Percentiles rank a stretch among this genome's conserved stretches.
Evolutionary conservation across 164 flowering plant species (phyloP).

Genomic region (Sextonia rubra): DNA sequence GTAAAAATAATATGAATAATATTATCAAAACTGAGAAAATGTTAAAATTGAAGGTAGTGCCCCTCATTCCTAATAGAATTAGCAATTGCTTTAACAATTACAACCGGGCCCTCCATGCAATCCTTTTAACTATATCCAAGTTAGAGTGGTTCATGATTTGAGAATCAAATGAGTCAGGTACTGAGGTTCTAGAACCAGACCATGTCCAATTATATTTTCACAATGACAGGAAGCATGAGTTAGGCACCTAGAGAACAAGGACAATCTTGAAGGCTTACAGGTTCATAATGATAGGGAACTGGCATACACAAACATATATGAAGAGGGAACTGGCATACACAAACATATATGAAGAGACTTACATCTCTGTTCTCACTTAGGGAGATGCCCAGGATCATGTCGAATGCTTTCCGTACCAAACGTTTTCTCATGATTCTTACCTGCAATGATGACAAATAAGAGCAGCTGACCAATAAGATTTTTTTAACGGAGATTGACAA

Average conservation of each 20-base stretch:
- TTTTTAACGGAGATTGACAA: too few species aligned
- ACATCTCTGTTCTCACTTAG: slow-evolving; percentile 87
- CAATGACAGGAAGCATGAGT: too few species aligned
- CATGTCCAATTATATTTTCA: too few species aligned
- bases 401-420: slow-evolving; percentile 89
- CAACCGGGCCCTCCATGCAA: too few species aligned
- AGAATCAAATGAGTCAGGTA: neutral
- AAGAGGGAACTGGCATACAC: neutral
- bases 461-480: neutral
- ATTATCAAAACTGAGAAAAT: too few species aligned
- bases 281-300: neutral
- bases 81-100: too few species aligned
- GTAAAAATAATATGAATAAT: too few species aligned
- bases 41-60: too few species aligned
- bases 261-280: neutral
- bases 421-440: slow-evolving; percentile 94
- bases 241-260: neutral
- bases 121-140: too few species aligned
- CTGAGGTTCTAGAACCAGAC: too few species aligned
- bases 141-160: neutral
- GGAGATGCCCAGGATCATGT: slow-evolving; percentile 89
- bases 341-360: slow-evolving; percentile 6
- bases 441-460: slow-evolving; percentile 30
- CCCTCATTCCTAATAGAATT: too few species aligned
- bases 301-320: neutral